Conservation (phyloP, 192 early-diverging fungal species). For the Mortierella hygrophila region DNA sequence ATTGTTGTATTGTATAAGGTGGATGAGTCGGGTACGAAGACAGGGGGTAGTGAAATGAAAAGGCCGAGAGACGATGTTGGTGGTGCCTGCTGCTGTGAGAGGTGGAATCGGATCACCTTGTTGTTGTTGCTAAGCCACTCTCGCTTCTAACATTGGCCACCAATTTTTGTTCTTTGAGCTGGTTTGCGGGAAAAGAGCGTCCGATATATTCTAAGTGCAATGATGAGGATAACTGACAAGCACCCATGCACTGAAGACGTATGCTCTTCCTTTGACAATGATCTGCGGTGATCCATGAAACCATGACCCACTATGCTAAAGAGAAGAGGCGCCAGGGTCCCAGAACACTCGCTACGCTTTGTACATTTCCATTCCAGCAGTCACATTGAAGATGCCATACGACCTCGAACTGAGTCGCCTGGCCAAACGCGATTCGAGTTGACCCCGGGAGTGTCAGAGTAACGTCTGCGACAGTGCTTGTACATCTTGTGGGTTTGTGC, state of each 20-base stretch:
- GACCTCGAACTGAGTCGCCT: too few species aligned
- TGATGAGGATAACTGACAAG: too few species aligned
- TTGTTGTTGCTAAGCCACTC: constrained; percentile 8
- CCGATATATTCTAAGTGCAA: too few species aligned
- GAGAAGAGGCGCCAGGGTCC: background rate
- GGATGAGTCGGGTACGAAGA: background rate
- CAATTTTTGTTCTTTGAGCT: background rate
- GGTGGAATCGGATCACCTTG: constrained; percentile 2
- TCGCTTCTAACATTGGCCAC: background rate
- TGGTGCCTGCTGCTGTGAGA: background rate
- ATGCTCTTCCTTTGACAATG: too few species aligned
- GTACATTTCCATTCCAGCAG: background rate
- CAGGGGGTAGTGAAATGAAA: background rate
- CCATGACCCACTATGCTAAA: too few species aligned
- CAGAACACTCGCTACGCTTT: background rate
- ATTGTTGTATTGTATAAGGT: constrained; percentile 10
- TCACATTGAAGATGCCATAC: background rate
- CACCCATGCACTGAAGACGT: too few species aligned
- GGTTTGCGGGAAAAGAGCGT: too few species aligned
- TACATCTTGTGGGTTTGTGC: background rate
- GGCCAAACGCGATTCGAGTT: background rate
- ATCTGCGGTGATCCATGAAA: too few species aligned
- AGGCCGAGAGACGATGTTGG: background rate
- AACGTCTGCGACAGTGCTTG: too few species aligned
- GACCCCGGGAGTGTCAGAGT: background rate